phyloP scores from a whole-genome alignment of 129 eudicot genomes.

The Solidago caesia region DNA sequence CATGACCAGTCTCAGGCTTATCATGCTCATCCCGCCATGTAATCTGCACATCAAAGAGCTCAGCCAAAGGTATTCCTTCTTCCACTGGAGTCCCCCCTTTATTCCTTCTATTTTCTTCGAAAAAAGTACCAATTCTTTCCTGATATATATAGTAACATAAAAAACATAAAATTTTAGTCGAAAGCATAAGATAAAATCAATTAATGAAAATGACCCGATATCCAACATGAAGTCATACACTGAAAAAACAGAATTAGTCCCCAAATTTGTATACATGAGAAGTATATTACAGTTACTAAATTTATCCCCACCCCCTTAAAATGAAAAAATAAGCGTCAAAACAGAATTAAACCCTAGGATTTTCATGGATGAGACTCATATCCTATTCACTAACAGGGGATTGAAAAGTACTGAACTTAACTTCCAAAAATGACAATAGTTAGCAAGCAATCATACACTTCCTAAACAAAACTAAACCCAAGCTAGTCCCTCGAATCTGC shows the following conservation, averaged over 20 bases:
- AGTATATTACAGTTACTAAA: not conserved
- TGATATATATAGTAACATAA: constrained; percentile 29
- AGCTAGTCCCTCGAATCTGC: too few species aligned
- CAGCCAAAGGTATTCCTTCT: constrained; percentile 45
- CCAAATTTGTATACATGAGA: constrained; percentile 6
- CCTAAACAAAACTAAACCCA: too few species aligned
- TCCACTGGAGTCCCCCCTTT: constrained; percentile 48
- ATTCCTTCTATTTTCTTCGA: constrained; percentile 36
- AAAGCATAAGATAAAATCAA: constrained; percentile 8
- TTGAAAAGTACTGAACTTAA: not conserved
- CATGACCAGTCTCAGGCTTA: constrained; percentile 31
- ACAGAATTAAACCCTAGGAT: not conserved
- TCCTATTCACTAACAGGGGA: not conserved
- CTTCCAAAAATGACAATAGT: not conserved
- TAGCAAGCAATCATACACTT: too few species aligned
- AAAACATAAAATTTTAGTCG: too few species aligned
- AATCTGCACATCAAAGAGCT: constrained; percentile 55
- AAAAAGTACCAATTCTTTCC: constrained; percentile 50
- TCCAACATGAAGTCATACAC: constrained; percentile 16
- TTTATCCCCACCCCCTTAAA: not conserved
- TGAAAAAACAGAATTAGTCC: constrained; percentile 5
- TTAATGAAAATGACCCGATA: not conserved
- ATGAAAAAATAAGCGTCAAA: not conserved
- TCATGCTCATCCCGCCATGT: constrained; percentile 58
- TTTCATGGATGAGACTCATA: not conserved